Evolutionary conservation across 2,329 filamentous ascomycete genomes (phyloP), one percentile per base, ranked within the genome.

Genomic region (Cytospora chrysosperma): DNA sequence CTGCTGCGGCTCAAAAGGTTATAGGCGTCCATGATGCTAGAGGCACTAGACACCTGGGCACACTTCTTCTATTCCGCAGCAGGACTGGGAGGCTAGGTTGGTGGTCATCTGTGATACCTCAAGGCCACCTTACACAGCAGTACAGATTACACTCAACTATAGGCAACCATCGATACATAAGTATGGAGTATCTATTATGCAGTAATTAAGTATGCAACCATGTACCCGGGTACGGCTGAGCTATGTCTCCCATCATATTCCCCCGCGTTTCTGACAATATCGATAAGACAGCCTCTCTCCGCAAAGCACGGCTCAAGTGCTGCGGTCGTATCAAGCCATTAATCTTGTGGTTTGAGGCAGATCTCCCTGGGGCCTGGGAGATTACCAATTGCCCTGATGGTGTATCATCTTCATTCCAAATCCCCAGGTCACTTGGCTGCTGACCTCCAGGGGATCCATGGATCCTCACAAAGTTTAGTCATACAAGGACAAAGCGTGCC

Each of bases 321-420:
- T 12, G 5, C 10, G 32, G 43, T 21, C 13, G 34, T 24, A n/a
- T 15, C 15, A 27, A 58, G 24, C 4, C n/a, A 8, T 28, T 32
- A 34, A 27, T 57, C 24, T 34, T 47, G 3, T 12, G 19, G 56
- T 27, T 17, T n/a, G 15, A 7, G 21, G 30, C 21, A 6, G 10
- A 19, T 58, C 6, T 9, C n/a, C n/a, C 15, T 30, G n/a, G 19
- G 27, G n/a, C n/a, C n/a, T n/a, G n/a, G n/a, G n/a, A 24, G 56
- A 54, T 54, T 54, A 61, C 58, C 58, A 61, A 59, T 59, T 59
- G 51, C 21, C 40, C 26, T 37, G 26, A 49, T 40, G 12, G 43
- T 51, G n/a, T n/a, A 40, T 13, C 49, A 60, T 19, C n/a, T 21
- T 28, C 21, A 32, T 32, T 10, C n/a, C n/a, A n/a, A n/a, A n/a